Evolutionary conservation across 2,329 filamentous ascomycete species (phyloP), one percentile per base, ranked within the genome.

Genomic region (Verticillium dahliae): DNA sequence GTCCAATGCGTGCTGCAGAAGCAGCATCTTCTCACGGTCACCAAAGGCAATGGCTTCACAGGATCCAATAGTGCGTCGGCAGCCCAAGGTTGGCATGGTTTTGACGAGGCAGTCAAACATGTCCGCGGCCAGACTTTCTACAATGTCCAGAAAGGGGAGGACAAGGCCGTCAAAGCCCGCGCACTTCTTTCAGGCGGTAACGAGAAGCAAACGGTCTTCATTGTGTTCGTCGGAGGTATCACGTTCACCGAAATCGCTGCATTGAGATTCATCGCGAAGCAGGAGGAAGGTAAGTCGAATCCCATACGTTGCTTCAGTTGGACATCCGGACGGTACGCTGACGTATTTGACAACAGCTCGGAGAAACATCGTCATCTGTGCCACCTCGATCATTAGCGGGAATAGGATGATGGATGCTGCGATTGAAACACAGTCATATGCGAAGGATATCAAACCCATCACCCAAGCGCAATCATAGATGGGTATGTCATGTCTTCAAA

Each of bases 211-310:
- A 94, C 90, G 0, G 89, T 96, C 0, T 91, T 97, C 70, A 88
- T 99, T n/a, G 96, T 98, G 68, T 98, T 98, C 75, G 79, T 99
- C 18, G 95, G 95, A n/a, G 96, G 95, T 1, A 90, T 99, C 61
- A 97, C 92, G 0, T 97, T 96, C 71, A 94, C 95, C 0, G 95
- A 99, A 76, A 94, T 99, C 72, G 92, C 96, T 50, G 95, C 96
- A 22, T 73, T 99, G 71, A 84, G 96, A 60, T 98, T 97, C 72
- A 89, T 99, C 67, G 91, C 90, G 10, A 87, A 87, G 71, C 88
- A 94, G 74, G 88, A 95, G 86, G 85, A 90, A 80, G 83, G 86
- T 87, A 71, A 67, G 79, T 70, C 27, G 13, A 33, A 31, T 0
- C 6, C 14, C 15, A 13, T 13, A 31, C 14, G n/a, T 33, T 14